These are phyloP conservation scores for Haberlea rhodopensis DNA, from an alignment of 257 asterid species.

Conservation along the genomic window DNA sequence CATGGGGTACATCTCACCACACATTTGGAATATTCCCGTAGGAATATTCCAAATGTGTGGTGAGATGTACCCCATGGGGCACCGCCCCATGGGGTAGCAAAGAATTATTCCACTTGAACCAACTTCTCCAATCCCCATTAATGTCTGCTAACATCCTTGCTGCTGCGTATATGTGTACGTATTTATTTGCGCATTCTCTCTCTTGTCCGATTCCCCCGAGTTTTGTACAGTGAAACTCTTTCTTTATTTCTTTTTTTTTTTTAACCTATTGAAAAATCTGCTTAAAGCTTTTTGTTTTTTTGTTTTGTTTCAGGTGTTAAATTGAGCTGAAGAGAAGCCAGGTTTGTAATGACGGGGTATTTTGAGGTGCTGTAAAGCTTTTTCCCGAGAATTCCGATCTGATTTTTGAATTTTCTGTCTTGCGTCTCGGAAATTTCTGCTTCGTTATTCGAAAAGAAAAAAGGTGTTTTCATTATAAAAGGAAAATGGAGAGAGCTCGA, in stretches of 20 bases:
- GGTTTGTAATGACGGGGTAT: slow-evolving; percentile 34
- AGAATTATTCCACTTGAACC: too few relatives aligned
- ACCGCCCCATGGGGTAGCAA: too few relatives aligned
- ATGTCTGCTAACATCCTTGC: slow-evolving; percentile 1
- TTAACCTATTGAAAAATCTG: slow-evolving; percentile 27
- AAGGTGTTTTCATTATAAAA: slow-evolving; percentile 23
- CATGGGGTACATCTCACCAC: too few relatives aligned
- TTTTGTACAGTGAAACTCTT: too few relatives aligned
- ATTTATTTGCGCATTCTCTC: background rate
- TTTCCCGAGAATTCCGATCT: slow-evolving; percentile 60
- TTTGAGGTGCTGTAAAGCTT: slow-evolving; percentile 54
- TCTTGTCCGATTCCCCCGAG: background rate
- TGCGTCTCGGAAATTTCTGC: slow-evolving; percentile 33
- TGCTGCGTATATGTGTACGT: too few relatives aligned
- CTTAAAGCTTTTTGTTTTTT: slow-evolving; percentile 5
- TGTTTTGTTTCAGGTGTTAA: slow-evolving; percentile 27
- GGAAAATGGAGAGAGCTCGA: slow-evolving; percentile 77
- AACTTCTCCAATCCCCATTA: slow-evolving; percentile 26
- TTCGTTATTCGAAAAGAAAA: slow-evolving; percentile 26
- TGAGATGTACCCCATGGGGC: too few relatives aligned
- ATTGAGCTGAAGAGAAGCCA: slow-evolving; percentile 39
- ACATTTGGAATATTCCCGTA: too few relatives aligned
- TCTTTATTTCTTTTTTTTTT: too few relatives aligned
- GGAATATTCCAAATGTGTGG: too few relatives aligned
- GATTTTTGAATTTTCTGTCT: slow-evolving; percentile 20